These are phyloP conservation scores for Macrophomina tecta DNA, from an alignment of 2,329 filamentous ascomycete genomes.

Conservation along the genomic window DNA sequence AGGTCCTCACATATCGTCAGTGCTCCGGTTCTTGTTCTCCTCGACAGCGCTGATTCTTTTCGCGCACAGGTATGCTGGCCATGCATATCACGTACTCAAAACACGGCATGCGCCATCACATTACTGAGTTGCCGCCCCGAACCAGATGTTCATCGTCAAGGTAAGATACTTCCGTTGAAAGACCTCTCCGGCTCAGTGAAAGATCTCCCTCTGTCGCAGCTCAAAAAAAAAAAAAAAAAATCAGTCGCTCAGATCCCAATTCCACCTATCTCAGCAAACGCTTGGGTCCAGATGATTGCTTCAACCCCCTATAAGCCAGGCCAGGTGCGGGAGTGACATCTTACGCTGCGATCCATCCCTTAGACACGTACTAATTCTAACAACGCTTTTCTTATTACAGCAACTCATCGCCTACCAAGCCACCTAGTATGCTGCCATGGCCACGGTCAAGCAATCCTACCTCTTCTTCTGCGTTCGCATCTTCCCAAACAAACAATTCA, in stretches of 20 bases:
- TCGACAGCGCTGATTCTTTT: too few relatives aligned
- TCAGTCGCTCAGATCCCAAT: too few relatives aligned
- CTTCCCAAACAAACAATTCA: conserved; percentile 11
- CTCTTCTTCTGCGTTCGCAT: conserved; percentile 22
- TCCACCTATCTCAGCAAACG: too few relatives aligned
- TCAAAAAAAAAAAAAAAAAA: too few relatives aligned
- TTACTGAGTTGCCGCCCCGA: conserved; percentile 2
- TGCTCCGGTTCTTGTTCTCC: too few relatives aligned
- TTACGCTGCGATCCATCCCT: background rate
- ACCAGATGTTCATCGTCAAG: conserved; percentile 10
- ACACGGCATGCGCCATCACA: conserved; percentile 13
- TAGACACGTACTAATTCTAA: background rate
- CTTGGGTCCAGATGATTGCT: too few relatives aligned
- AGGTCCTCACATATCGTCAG: conserved; percentile 9
- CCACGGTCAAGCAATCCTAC: conserved; percentile 19
- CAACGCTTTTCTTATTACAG: background rate
- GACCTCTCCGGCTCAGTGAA: background rate
- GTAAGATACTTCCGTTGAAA: background rate
- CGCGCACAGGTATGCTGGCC: conserved; percentile 1
- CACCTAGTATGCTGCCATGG: conserved; percentile 15
- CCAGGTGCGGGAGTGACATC: too few relatives aligned
- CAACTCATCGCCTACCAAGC: conserved; percentile 20
- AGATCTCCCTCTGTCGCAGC: too few relatives aligned
- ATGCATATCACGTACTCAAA: conserved; percentile 19
- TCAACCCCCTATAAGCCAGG: too few relatives aligned